Base-by-base conservation (phyloP, 2,329 filamentous ascomycete genomes). In the Talaromyces verruculosus region DNA sequence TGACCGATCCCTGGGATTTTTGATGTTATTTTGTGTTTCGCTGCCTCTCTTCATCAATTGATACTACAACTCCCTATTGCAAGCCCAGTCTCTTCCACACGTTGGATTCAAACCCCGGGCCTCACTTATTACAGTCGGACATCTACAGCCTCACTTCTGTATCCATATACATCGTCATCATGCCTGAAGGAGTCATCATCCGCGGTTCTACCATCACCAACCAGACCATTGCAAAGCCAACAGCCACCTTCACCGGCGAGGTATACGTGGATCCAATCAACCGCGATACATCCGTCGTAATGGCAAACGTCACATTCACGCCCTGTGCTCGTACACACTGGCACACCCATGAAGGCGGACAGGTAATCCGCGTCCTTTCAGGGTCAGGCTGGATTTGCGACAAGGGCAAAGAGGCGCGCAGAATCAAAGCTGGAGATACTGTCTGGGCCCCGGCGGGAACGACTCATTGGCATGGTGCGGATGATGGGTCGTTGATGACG, bases 401-500 rank as follows among this genome's bases (percentile, higher is more conserved):
- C 22, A 61, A 61, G 28, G 39, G 59, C 11, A 33, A 61, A 61
- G 43, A 33, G 3, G 28, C 41, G 19, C 59, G 30, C 11, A 30
- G 19, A 22, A 43, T 61, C 25, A 45, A 45, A 47, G 39, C 41
- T 6, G 58, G 58, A 13, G 58, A 61, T 33, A 41, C 30, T 11
- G 39, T 61, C 19, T 61, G 58, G 58, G 37, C 37, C 5, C 58
- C 58, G 17, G 37, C 58, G 5, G 58, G 58, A 30, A 61, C 58
- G 8, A 45, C 58, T 30, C 58, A 61, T 25, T 61, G 58, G 58
- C 37, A 61, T 41, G 58, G 58, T n/a, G 58, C 58, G 7, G 58
- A 61, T 45, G 41, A 41, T 30, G 58, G 58, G 2, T 30, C 37
- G 28, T 17, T 43, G 1, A 61, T 47, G 59, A 61, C 59, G 7